phyloP scores from a whole-genome alignment of 805 yeast species.

The Pichia paraexigua region DNA sequence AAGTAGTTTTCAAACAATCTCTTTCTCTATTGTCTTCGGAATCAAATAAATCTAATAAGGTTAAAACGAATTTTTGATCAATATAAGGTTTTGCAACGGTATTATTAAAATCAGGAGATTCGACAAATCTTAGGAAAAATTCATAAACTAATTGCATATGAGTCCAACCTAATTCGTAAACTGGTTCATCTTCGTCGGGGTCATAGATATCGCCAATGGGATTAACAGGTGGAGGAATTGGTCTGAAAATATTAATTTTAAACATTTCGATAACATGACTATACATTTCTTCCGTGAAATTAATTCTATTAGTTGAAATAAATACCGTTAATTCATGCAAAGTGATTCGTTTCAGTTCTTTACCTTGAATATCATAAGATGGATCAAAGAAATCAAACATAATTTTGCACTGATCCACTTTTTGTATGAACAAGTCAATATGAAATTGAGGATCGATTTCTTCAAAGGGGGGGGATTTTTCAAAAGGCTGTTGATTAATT shows the following conservation, averaged over 20 bases:
- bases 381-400: conserved; percentile 94
- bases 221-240: conserved; percentile 97
- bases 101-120: conserved; percentile 90
- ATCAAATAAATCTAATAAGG: conserved; percentile 82
- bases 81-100: conserved; percentile 88
- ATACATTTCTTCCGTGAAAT: conserved; percentile 87
- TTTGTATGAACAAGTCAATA: conserved; percentile 71
- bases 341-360: conserved; percentile 82
- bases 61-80: conserved; percentile 81
- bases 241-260: conserved; percentile 79
- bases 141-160: conserved; percentile 97
- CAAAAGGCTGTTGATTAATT: conserved; percentile 49
- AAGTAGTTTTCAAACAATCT: conserved; percentile 88
- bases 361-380: conserved; percentile 83
- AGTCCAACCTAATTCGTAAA: conserved; percentile 94
- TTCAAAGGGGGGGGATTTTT: conserved; percentile 77
- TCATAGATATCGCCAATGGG: conserved; percentile 95
- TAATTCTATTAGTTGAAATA: conserved; percentile 72
- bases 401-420: conserved; percentile 89
- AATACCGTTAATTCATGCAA: conserved; percentile 85
- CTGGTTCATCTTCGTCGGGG: conserved; percentile 99
- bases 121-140: conserved; percentile 85
- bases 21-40: conserved; percentile 96
- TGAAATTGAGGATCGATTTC: conserved; percentile 77
- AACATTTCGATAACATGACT: conserved; percentile 85